Base-by-base conservation (phyloP, 2,329 filamentous ascomycete species). In the Dissoconium aciculare region DNA sequence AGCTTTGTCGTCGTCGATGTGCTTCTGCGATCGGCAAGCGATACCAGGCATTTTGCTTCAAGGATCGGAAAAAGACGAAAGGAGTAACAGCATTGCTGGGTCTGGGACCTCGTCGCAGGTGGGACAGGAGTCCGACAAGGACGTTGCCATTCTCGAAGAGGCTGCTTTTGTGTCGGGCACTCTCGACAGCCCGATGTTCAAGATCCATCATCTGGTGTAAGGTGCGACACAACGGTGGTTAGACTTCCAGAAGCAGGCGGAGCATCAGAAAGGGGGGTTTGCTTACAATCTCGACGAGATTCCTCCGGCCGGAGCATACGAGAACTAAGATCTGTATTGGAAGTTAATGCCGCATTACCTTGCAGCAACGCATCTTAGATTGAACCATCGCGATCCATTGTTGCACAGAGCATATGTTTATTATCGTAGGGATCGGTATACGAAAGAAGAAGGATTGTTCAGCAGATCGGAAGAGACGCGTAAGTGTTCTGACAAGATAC, bases 361-460 rank as follows among this genome's bases (percentile, higher is more conserved):
- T 8, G n/a, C 19, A 23, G 8, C n/a, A 8, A n/a, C 19, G 8
- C 8, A n/a, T 23, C 19, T 23, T 8, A 23, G n/a, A 23, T 23
- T 23, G n/a, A 8, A 23, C 8, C 8, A 23, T 23, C 19, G 19
- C 8, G n/a, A 23, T 23, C 8, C 8, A 23, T n/a, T 23, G n/a
- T 8, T 23, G n/a, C n/a, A 23, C n/a, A 23, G n/a, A 23, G 19
- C 19, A 8, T 23, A 8, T 8, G 19, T 23, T 23, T 23, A n/a
- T 23, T 23, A 23, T 23, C n/a, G n/a, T 23, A 23, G 19, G 8
- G n/a, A n/a, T n/a, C n/a, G n/a, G n/a, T 23, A 23, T 23, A n/a
- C 19, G n/a, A 23, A 23, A 23, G n/a, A 23, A n/a, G 8, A 23
- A 23, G 19, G n/a, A 23, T 23, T 23, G 8, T 23, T 23, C n/a